These are phyloP conservation scores for Cladosporium sp. DNA, from an alignment of 2,329 filamentous ascomycete species.

Conservation along the genomic window DNA sequence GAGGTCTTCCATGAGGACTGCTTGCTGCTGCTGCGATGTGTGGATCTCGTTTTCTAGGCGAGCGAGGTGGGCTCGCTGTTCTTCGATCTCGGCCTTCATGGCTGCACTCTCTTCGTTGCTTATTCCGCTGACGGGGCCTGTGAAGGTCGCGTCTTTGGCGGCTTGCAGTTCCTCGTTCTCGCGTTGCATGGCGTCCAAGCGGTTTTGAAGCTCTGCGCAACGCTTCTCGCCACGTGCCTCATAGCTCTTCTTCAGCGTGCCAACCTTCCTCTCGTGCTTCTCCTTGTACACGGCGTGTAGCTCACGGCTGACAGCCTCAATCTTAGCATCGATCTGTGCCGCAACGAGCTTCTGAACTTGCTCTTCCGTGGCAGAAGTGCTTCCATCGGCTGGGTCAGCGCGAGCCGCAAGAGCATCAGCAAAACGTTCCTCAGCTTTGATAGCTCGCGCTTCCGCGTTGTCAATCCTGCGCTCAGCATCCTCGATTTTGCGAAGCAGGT, in stretches of 20 bases:
- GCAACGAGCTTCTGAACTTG: conserved; percentile 50
- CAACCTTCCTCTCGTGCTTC: conserved; percentile 96
- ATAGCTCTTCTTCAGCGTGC: conserved; percentile 79
- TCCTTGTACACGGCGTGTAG: conserved; percentile 91
- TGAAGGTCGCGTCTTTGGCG: conserved; percentile 67
- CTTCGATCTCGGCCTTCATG: conserved; percentile 57
- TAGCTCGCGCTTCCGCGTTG: conserved; percentile 72
- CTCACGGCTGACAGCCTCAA: conserved; percentile 73
- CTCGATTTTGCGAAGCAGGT: conserved; percentile 72
- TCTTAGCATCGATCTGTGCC: conserved; percentile 83
- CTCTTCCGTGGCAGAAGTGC: conserved; percentile 43
- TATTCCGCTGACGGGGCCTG: conserved; percentile 47
- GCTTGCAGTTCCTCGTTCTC: conserved; percentile 75
- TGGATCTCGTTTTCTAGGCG: conserved; percentile 73
- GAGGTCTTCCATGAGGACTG: conserved; percentile 69
- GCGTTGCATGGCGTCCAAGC: conserved; percentile 67
- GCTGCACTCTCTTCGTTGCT: conserved; percentile 33
- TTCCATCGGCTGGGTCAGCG: conserved; percentile 28
- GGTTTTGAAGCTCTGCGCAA: conserved; percentile 73
- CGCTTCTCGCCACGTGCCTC: conserved; percentile 89
- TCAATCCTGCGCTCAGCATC: conserved; percentile 75
- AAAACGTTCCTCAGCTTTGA: conserved; percentile 66
- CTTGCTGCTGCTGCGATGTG: conserved; percentile 68
- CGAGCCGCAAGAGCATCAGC: conserved; percentile 58
- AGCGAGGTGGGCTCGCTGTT: conserved; percentile 70